Base-by-base conservation (phyloP, 768 basidiomycete genomes). In the Auriscalpium vulgare region DNA sequence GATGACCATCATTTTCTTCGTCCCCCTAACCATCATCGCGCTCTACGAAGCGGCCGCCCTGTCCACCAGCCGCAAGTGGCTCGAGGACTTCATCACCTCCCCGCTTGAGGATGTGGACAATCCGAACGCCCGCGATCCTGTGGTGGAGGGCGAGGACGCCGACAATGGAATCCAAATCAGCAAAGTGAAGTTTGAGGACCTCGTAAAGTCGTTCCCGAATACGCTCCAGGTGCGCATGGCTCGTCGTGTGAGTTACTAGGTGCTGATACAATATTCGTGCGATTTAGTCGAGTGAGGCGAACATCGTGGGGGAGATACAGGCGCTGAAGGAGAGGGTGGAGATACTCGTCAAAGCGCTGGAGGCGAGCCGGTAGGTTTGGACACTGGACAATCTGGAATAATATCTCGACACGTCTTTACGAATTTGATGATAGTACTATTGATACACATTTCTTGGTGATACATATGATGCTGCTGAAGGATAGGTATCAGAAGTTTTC, bases 1-100 rank as follows among this genome's bases (percentile, higher is more conserved):
- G 53, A 95, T 97, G 94, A 70, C 73, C 21, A 61, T 77, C 45
- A 57, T 95, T n/a, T 95, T 97, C 75, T 87, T 85, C 70, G 57
- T 93, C 53, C 92, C 93, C 3, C 74, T 97, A 35, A 72, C 77
- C 4, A 51, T 77, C 14, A 88, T 97, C 59, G 88, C 91, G 0
- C 63, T 94, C 37, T 87, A 76, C 63, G 95, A 97, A 71, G 78
- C 88, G 1, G 74, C 75, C 10, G 67, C 77, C 49, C 72, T 78
- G 57, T 66, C 69, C 13, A 65, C 69, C 29, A 81, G 77, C 59
- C 76, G 80, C 59, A 70, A 67, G 9, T 91, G 88, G 87, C 71
- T 89, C 67, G 76, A 79, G 38, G 78, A 75, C 55, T 88, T 91
- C 86, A 77, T 91, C 57, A 67, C 70, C 14, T 75, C 59, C 14